Percentiles rank a stretch among this genome's conserved stretches.
Conservation (phyloP, 768 basidiomycete genomes). For the Pisolithus marmoratus region DNA sequence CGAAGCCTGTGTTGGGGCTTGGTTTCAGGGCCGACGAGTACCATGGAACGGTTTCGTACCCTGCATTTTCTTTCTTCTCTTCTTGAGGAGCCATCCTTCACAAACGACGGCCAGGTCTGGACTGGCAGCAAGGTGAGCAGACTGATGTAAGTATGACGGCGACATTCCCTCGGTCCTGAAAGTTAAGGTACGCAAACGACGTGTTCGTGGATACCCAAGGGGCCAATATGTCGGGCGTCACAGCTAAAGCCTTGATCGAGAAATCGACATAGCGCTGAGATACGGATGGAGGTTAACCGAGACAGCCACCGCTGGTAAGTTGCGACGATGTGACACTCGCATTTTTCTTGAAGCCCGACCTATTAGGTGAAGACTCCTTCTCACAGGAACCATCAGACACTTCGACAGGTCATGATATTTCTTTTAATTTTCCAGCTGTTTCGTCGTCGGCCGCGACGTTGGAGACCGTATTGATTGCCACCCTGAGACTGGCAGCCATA, state of each 20-base stretch:
- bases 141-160: slow-evolving; percentile 6
- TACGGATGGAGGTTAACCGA: not conserved
- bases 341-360: too few species aligned
- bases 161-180: slow-evolving; percentile 7
- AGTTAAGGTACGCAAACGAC: not conserved
- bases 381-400: too few species aligned
- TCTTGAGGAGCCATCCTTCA: slow-evolving; percentile 83
- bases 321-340: too few species aligned
- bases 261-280: slow-evolving; percentile 1
- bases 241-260: not conserved
- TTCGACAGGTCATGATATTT: too few species aligned
- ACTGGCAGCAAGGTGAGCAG: slow-evolving; percentile 4
- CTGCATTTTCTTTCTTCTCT: slow-evolving; percentile 85
- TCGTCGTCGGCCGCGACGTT: too few species aligned
- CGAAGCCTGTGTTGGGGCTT: slow-evolving; percentile 53
- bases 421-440: too few species aligned
- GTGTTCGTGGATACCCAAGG: not conserved
- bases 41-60: slow-evolving; percentile 35
- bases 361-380: too few species aligned
- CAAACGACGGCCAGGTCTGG: slow-evolving; percentile 32
- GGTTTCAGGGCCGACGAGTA: not conserved
- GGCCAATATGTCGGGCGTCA: not conserved
- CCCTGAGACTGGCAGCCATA: too few species aligned
- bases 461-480: too few species aligned
- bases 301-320: too few species aligned